A percentile compares a stretch with the other conserved stretches of the same genome.
These are phyloP conservation scores for Penicillium sp. DNA, from an alignment of 2,329 filamentous ascomycete genomes.

Conservation along the genomic window DNA sequence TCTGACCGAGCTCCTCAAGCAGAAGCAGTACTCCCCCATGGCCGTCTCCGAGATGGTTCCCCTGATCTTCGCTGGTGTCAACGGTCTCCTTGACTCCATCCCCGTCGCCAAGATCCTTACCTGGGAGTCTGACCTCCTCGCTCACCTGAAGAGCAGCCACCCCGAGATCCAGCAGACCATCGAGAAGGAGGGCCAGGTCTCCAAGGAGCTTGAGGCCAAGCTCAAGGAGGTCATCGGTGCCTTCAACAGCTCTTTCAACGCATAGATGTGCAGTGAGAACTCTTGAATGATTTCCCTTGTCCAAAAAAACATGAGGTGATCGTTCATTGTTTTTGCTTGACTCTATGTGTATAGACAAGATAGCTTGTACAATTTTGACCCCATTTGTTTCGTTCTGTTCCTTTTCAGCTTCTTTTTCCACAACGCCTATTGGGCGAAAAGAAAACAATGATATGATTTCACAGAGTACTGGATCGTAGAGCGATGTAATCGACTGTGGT, in stretches of 20 bases:
- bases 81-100: conserved; percentile 86
- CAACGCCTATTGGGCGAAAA: conserved; percentile 6
- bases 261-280: conserved; percentile 45
- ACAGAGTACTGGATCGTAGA: conserved; percentile 34
- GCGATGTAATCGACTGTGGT: conserved; percentile 30
- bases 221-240: conserved; percentile 70
- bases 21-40: conserved; percentile 99
- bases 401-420: conserved; percentile 21
- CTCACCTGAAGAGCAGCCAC: conserved; percentile 91
- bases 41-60: conserved; percentile 99
- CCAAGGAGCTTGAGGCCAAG: conserved; percentile 77
- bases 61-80: conserved; percentile 98
- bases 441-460: conserved; percentile 14
- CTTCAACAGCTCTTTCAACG: conserved; percentile 93
- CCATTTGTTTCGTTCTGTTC: conserved; percentile 46
- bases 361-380: conserved; percentile 52
- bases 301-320: conserved; percentile 31
- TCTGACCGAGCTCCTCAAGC: conserved; percentile 97
- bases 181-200: conserved; percentile 92
- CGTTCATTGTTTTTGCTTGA: conserved; percentile 44
- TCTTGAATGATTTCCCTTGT: conserved; percentile 31
- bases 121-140: conserved; percentile 94
- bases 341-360: conserved; percentile 50
- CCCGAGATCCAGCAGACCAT: conserved; percentile 79
- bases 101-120: conserved; percentile 88